A percentile compares a stretch with the other conserved stretches of the same genome.
phyloP scores from a whole-genome alignment of 108 stramenopile species.

The Cyclotella distinguenda region DNA sequence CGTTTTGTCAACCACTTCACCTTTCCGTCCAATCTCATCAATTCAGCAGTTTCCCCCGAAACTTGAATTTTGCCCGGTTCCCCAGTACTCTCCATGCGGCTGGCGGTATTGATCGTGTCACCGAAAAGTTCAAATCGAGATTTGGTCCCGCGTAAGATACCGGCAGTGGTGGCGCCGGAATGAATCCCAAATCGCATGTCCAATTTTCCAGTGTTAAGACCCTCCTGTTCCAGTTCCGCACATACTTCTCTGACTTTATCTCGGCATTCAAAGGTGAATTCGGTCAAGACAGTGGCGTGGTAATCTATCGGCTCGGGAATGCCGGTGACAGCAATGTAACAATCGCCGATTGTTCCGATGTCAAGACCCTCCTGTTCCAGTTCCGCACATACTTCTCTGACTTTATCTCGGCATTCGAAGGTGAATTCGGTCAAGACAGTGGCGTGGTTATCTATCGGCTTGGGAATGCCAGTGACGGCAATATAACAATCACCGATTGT shows the following conservation, averaged over 20 bases:
- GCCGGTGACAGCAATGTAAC: constrained; percentile 64
- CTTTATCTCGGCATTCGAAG: constrained; percentile 44
- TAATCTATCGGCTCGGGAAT: constrained; percentile 55
- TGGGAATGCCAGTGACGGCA: constrained; percentile 60
- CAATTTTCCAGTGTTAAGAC: constrained; percentile 41
- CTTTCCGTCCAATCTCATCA: constrained; percentile 46
- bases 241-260: constrained; percentile 44
- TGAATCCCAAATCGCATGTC: constrained; percentile 58
- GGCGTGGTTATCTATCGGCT: constrained; percentile 58
- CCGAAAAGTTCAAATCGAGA: constrained; percentile 69
- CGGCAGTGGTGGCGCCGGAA: constrained; percentile 63
- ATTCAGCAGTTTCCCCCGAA: constrained; percentile 50
- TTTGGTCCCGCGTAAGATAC: constrained; percentile 60
- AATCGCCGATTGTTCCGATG: constrained; percentile 60
- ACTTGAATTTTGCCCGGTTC: constrained; percentile 50
- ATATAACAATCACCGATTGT: constrained; percentile 70
- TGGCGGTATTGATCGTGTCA: constrained; percentile 66
- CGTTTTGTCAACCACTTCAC: constrained; percentile 50
- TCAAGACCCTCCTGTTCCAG: constrained; percentile 33
- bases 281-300: constrained; percentile 53
- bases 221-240: constrained; percentile 16
- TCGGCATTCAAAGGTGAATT: constrained; percentile 56
- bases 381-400: constrained; percentile 28
- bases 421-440: constrained; percentile 56
- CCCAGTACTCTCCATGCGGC: constrained; percentile 61